Percentiles rank a stretch among this genome's conserved stretches.
These are phyloP conservation scores for Calophaca sinica DNA, from an alignment of 306 rosid genomes.

Conservation along the genomic window DNA sequence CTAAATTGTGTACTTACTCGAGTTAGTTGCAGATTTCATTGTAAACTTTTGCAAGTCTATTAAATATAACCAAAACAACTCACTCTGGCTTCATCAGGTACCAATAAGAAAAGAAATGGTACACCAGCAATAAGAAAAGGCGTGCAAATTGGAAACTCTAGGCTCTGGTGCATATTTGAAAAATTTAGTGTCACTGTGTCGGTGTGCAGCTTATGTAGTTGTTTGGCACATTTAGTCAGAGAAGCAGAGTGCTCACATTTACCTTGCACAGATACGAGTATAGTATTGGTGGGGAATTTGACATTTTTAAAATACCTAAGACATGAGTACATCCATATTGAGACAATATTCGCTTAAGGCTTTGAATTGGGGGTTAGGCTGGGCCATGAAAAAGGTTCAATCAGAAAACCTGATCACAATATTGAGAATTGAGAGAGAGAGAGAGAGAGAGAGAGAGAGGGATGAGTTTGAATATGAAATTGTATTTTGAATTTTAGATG, in stretches of 20 bases:
- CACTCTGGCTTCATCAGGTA: not conserved
- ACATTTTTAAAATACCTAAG: not conserved
- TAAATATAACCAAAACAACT: not conserved
- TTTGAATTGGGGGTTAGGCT: no score
- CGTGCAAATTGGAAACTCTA: not conserved
- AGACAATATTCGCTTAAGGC: no score
- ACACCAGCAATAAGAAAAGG: not conserved
- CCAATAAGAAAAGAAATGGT: not conserved
- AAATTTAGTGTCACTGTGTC: not conserved
- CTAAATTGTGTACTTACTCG: not conserved
- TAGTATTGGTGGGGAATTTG: not conserved
- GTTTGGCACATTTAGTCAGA: conserved; percentile 5
- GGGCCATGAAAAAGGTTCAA: no score
- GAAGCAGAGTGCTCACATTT: not conserved
- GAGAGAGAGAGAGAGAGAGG: not conserved
- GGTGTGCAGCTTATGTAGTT: not conserved
- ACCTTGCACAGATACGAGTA: not conserved
- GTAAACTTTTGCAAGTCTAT: not conserved
- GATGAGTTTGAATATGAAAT: not conserved
- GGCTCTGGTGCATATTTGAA: not conserved
- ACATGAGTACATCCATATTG: not conserved
- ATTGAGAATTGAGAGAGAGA: not conserved
- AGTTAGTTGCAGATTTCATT: not conserved
- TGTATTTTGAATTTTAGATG: not conserved
- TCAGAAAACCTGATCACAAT: no score